A percentile compares a stretch with the other conserved stretches of the same genome.
phyloP scores from a whole-genome alignment of 768 basidiomycete genomes.

The Phaeotremella fagi region DNA sequence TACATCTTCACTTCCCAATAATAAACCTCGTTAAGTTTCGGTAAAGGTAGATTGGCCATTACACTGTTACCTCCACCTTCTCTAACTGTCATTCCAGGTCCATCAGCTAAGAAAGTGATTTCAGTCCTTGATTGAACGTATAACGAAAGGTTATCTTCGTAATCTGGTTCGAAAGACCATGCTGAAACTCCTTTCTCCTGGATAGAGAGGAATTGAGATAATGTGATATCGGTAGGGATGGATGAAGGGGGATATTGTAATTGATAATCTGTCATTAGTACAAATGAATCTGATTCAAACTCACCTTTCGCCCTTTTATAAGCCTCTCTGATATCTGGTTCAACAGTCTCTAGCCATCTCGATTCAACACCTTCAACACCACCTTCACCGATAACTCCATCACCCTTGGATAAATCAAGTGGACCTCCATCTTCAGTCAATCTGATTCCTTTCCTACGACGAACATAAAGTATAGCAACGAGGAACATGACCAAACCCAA shows the following conservation, averaged over 20 bases:
- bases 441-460: conserved; percentile 48
- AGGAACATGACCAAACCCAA: conserved; percentile 89
- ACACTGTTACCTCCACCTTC: conserved; percentile 91
- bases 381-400: conserved; percentile 77
- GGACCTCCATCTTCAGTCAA: conserved; percentile 76
- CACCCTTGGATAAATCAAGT: conserved; percentile 85
- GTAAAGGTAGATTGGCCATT: conserved; percentile 92
- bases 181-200: conserved; percentile 99
- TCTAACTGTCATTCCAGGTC: conserved; percentile 59
- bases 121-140: conserved; percentile 94
- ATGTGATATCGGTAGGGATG: conserved; percentile 93
- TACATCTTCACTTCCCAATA: conserved; percentile 99
- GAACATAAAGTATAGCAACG: conserved; percentile 75
- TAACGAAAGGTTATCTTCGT: conserved; percentile 85
- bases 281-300: conserved; percentile 20
- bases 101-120: conserved; percentile 77
- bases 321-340: conserved; percentile 61
- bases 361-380: conserved; percentile 87
- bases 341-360: conserved; percentile 82
- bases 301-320: conserved; percentile 85
- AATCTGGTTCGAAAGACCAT: conserved; percentile 99
- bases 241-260: conserved; percentile 89
- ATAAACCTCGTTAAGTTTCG: conserved; percentile 97
- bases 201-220: conserved; percentile 97
- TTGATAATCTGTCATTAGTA: conserved; percentile 49